These are phyloP conservation scores for Cryptococcus jaspeensis DNA, from an alignment of 1,284 basidiomycete genomes.

Conservation along the genomic window DNA sequence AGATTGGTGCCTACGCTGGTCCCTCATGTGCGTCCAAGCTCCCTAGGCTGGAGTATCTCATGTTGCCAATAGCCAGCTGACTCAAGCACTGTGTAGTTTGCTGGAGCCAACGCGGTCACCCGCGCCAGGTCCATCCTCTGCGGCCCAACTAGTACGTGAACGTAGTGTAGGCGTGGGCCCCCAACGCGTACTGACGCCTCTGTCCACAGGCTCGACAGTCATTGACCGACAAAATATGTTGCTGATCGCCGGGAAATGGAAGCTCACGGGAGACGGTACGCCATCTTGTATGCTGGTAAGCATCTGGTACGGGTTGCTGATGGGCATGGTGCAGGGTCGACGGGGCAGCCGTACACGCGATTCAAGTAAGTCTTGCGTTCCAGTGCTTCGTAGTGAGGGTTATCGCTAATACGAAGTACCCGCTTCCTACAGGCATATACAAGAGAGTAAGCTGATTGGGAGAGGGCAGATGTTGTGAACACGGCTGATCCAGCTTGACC, in stretches of 20 bases:
- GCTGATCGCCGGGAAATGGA: constrained; percentile 65
- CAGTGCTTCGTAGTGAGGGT: neutral
- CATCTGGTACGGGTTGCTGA: neutral
- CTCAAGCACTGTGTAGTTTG: constrained; percentile 57
- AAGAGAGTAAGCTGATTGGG: constrained; percentile 59
- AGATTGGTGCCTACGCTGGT: constrained; percentile 69
- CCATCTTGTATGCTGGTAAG: neutral
- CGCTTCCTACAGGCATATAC: constrained; percentile 61
- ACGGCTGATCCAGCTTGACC: neutral
- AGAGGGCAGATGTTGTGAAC: neutral
- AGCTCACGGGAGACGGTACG: constrained; percentile 83
- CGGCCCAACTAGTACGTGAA: constrained; percentile 64
- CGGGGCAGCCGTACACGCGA: constrained; percentile 74
- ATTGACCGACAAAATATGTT: constrained; percentile 80
- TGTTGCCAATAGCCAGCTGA: neutral
- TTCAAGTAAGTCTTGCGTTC: constrained; percentile 53
- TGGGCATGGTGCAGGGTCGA: constrained; percentile 58
- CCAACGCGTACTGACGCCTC: constrained; percentile 4
- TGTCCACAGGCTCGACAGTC: constrained; percentile 61
- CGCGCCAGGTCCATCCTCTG: constrained; percentile 69
- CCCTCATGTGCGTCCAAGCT: constrained; percentile 61
- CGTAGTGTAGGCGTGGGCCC: constrained; percentile 18
- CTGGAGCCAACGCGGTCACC: constrained; percentile 64
- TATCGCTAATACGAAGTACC: constrained; percentile 1
- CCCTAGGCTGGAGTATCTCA: neutral